Evolutionary conservation across 2,329 filamentous ascomycete genomes (phyloP).

Genomic region (Ceratocystis huliohia): DNA sequence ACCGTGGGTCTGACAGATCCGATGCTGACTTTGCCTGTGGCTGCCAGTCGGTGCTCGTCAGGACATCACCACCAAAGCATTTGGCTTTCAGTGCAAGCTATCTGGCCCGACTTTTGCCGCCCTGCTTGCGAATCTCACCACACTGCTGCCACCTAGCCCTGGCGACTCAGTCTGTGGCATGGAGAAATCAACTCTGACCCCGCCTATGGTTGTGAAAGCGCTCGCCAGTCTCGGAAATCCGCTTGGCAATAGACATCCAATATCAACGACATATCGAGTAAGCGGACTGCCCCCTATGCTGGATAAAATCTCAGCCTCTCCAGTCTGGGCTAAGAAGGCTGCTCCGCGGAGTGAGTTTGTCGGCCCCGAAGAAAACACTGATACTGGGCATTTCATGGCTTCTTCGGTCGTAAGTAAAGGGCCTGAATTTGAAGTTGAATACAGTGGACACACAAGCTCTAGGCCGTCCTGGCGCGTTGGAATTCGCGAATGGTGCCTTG

Average conservation of each 20-base stretch:
- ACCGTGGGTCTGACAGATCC: slow-evolving; percentile 22
- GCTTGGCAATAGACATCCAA: slow-evolving; percentile 23
- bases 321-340: slow-evolving; percentile 21
- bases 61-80: slow-evolving; percentile 23
- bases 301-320: slow-evolving; percentile 9
- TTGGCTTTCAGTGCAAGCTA: slow-evolving; percentile 23
- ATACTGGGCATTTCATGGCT: slow-evolving; percentile 23
- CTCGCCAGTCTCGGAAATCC: slow-evolving; percentile 24
- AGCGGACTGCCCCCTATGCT: not conserved
- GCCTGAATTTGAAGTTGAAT: slow-evolving; percentile 40
- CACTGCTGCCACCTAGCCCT: slow-evolving; percentile 23
- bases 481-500: slow-evolving; percentile 36
- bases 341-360: slow-evolving; percentile 25
- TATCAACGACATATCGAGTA: slow-evolving; percentile 24
- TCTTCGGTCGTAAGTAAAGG: slow-evolving; percentile 23
- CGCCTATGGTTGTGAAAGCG: slow-evolving; percentile 23
- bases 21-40: slow-evolving; percentile 24
- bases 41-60: slow-evolving; percentile 24
- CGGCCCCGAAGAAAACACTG: slow-evolving; percentile 24
- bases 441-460: slow-evolving; percentile 31
- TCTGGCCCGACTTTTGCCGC: slow-evolving; percentile 26
- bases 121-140: slow-evolving; percentile 16
- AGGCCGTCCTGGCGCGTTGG: slow-evolving; percentile 32
- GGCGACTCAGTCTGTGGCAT: slow-evolving; percentile 25
- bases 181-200: slow-evolving; percentile 24